Evolutionary conservation across 208 protist genomes (phyloP).

Genomic region (Wallacemonas sp.): DNA sequence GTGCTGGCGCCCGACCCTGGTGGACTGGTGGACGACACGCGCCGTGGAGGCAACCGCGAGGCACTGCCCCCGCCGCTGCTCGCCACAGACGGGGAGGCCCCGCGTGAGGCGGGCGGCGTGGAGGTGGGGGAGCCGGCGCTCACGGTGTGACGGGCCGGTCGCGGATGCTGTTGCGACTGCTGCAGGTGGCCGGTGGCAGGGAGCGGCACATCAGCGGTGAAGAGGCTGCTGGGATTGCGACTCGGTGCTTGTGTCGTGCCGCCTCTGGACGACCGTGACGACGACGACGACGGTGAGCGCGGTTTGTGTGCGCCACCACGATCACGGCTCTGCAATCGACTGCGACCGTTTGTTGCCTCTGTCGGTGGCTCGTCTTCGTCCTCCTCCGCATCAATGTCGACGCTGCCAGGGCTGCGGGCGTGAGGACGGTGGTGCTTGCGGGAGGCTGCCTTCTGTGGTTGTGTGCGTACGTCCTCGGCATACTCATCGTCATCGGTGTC

Average conservation of each 20-base stretch:
- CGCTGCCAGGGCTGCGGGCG: neutral
- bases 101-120: neutral
- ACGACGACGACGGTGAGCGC: neutral
- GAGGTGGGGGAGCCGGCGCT: neutral
- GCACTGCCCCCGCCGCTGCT: neutral
- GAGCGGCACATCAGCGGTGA: neutral
- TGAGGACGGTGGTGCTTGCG: neutral
- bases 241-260: neutral
- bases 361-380: conserved; percentile 8
- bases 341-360: neutral
- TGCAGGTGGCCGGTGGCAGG: neutral
- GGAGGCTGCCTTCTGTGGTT: conserved; percentile 7
- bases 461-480: conserved; percentile 8
- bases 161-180: too few relatives aligned
- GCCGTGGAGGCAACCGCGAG: neutral
- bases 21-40: neutral
- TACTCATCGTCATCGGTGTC: neutral
- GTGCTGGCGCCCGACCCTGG: neutral
- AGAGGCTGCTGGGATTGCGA: neutral
- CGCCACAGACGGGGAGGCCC: neutral
- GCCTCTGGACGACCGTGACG: neutral
- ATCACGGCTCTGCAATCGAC: neutral
- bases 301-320: neutral
- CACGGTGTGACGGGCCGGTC: neutral
- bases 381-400: neutral